These are phyloP conservation scores for Neonectria sp. DNA, from an alignment of 2,329 filamentous ascomycete species.

Conservation along the genomic window DNA sequence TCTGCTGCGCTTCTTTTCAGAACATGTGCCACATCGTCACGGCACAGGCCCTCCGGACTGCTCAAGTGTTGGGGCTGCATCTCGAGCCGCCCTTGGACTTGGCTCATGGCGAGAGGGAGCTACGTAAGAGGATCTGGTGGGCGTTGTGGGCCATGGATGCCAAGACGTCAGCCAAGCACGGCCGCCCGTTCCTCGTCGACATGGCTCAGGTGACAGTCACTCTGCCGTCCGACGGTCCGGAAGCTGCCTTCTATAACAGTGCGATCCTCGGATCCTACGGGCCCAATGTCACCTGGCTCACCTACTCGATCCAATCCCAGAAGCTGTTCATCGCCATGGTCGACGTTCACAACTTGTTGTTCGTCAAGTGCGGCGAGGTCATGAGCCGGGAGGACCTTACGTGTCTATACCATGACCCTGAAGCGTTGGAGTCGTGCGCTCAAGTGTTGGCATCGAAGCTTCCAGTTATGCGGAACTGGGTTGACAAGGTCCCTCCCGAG, in stretches of 20 bases:
- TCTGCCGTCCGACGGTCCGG: conserved; percentile 49
- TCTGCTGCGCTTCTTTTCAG: conserved; percentile 63
- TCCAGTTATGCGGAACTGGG: conserved; percentile 50
- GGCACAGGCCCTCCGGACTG: conserved; percentile 59
- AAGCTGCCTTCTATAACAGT: conserved; percentile 33
- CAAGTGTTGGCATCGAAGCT: conserved; percentile 41
- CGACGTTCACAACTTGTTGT: conserved; percentile 50
- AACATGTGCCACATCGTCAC: conserved; percentile 62
- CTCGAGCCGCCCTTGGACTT: conserved; percentile 58
- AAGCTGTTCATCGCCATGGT: conserved; percentile 36
- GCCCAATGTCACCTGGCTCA: conserved; percentile 42
- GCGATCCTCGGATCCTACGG: conserved; percentile 32
- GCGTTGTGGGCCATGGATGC: conserved; percentile 63
- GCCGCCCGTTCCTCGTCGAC: conserved; percentile 58
- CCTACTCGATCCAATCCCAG: conserved; percentile 30
- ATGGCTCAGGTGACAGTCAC: conserved; percentile 52
- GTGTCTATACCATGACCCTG: conserved; percentile 36
- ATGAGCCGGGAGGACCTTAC: conserved; percentile 14
- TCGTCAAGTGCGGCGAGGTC: conserved; percentile 39
- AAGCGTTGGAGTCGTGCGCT: conserved; percentile 37
- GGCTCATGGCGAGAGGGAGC: conserved; percentile 54
- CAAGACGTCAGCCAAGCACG: conserved; percentile 63
- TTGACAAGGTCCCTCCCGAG: conserved; percentile 50
- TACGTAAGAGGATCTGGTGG: conserved; percentile 69
- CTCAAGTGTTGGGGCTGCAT: conserved; percentile 64